Evolutionary conservation across 768 basidiomycete genomes (phyloP).

Genomic region (Kwoniella dejecticola): DNA sequence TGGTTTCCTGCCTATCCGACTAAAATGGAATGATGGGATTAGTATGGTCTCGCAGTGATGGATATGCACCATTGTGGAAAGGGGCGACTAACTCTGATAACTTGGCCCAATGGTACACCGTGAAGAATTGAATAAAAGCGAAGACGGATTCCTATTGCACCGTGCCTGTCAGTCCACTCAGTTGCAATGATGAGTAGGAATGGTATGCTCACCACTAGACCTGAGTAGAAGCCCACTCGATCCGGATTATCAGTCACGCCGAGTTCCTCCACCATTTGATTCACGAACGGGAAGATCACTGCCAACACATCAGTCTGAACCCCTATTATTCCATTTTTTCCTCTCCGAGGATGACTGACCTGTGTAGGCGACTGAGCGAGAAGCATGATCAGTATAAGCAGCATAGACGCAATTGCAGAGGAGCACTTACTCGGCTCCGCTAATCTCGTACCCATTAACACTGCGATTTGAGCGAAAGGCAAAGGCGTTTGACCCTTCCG

Average conservation of each 20-base stretch:
- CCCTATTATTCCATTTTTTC: not conserved
- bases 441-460: conserved; percentile 49
- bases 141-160: conserved; percentile 50
- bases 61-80: not conserved
- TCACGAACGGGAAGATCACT: conserved; percentile 57
- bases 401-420: not conserved
- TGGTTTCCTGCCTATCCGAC: conserved; percentile 53
- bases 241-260: conserved; percentile 51
- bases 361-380: conserved; percentile 47
- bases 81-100: conserved; percentile 49
- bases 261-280: conserved; percentile 54
- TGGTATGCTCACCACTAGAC: conserved; percentile 47
- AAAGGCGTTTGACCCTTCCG: conserved; percentile 20
- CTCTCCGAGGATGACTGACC: conserved; percentile 22
- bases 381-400: not conserved
- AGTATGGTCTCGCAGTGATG: conserved; percentile 1
- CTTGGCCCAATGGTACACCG: conserved; percentile 55
- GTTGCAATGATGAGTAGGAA: not conserved
- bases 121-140: conserved; percentile 55
- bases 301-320: not conserved
- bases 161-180: not conserved
- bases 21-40: conserved; percentile 2
- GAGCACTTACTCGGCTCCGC: conserved; percentile 52
- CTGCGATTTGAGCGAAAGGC: conserved; percentile 40
- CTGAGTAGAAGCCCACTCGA: conserved; percentile 54